A percentile compares a stretch with the other conserved stretches of the same genome.
Conservation (phyloP, 768 basidiomycete genomes). For the Termitomyces sp. region DNA sequence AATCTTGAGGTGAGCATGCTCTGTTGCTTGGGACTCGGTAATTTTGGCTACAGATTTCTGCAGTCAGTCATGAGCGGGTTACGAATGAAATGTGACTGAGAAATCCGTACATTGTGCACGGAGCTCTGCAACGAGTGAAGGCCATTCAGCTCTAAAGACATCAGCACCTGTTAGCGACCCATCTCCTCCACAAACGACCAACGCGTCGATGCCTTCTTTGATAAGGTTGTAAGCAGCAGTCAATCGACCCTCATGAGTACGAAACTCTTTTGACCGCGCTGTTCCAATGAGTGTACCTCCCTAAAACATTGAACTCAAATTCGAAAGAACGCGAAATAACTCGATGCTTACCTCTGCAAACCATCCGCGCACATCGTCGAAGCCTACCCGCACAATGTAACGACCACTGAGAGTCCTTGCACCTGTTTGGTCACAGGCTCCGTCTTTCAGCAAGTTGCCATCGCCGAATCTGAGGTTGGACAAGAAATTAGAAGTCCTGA, state of each 20-base stretch:
- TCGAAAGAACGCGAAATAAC: not conserved
- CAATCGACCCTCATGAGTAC: conserved; percentile 82
- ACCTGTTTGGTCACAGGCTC: conserved; percentile 68
- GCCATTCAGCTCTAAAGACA: conserved; percentile 93
- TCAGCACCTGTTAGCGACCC: conserved; percentile 97
- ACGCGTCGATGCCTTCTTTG: conserved; percentile 94
- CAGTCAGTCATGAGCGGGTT: not conserved
- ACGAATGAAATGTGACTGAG: not conserved
- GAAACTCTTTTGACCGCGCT: conserved; percentile 79
- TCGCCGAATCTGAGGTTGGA: conserved; percentile 82
- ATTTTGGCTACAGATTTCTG: conserved; percentile 53
- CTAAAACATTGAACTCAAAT: conserved; percentile 30
- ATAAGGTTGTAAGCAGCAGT: conserved; percentile 88
- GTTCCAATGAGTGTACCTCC: conserved; percentile 97
- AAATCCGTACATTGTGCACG: conserved; percentile 49
- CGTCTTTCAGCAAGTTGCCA: conserved; percentile 71
- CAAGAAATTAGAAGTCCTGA: conserved; percentile 34
- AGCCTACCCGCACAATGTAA: conserved; percentile 94
- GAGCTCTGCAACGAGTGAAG: conserved; percentile 68
- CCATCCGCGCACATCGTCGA: conserved; percentile 98
- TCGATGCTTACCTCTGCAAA: conserved; percentile 64
- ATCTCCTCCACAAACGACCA: conserved; percentile 97
- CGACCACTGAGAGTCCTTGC: conserved; percentile 81
- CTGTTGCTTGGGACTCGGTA: conserved; percentile 63
- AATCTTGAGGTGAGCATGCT: conserved; percentile 84